A percentile compares a stretch with the other conserved stretches of the same genome.
Conservation (phyloP, 192 early-diverging fungal species). For the Coemansia aciculifera region DNA sequence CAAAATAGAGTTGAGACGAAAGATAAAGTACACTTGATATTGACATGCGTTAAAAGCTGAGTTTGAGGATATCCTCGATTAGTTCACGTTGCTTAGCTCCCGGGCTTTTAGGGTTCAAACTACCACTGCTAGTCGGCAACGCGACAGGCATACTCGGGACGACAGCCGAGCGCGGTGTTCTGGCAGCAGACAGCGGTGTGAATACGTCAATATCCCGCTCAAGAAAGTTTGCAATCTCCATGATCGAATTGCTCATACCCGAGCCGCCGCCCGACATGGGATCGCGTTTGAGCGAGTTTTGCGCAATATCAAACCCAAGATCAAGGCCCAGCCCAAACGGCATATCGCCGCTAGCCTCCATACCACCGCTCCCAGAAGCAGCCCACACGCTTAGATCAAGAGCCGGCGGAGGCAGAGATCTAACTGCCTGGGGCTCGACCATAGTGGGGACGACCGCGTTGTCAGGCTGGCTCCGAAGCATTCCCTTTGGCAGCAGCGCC, state of each 20-base stretch:
- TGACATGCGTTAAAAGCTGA: conserved; percentile 10
- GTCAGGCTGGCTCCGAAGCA: conserved; percentile 6
- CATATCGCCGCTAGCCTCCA: not conserved
- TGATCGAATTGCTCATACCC: conserved; percentile 15
- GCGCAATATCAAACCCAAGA: conserved; percentile 38
- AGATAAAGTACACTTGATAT: not conserved
- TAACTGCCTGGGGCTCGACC: not conserved
- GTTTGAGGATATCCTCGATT: conserved; percentile 34
- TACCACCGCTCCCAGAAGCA: not conserved
- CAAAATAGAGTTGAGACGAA: too few relatives aligned
- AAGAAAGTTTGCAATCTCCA: conserved; percentile 43
- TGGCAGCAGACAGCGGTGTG: conserved; percentile 16
- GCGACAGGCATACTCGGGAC: not conserved
- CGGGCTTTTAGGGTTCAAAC: too few relatives aligned
- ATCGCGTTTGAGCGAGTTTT: not conserved
- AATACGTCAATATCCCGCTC: conserved; percentile 48
- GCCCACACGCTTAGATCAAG: not conserved
- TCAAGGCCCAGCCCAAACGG: conserved; percentile 36
- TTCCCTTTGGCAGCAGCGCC: conserved; percentile 41
- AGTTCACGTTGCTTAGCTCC: conserved; percentile 22
- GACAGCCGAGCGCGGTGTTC: not conserved
- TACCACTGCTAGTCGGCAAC: not conserved
- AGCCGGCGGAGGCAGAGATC: not conserved
- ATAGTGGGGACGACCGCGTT: not conserved
- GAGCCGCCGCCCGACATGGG: not conserved